Base-by-base conservation (phyloP, 2,329 filamentous ascomycete species). In the Xylariomycetidae sp. region DNA sequence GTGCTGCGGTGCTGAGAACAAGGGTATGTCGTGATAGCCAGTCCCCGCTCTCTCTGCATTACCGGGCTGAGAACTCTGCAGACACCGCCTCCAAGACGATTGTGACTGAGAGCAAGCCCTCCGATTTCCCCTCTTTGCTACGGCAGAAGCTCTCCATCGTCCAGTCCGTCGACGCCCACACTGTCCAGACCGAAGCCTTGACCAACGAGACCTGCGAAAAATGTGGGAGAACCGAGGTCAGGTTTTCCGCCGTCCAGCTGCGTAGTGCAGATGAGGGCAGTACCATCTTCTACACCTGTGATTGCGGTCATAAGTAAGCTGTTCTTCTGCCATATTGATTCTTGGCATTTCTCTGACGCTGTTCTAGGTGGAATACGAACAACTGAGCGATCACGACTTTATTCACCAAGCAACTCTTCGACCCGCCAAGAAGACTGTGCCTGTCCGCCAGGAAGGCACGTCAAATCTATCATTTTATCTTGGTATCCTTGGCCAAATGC, bases 261-360 rank as follows among this genome's bases (percentile, higher is more conserved):
- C 82, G 90, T 49, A 81, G 88, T 68, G 92, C 90, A 34, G 92
- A 98, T 59, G 90, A 96, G 76, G 92, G 92, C 40, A 86, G 82
- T 45, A 95, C 90, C 1, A 77, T 95, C 34, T 93, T 95, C 54
- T 95, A 87, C 63, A 82, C 73, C 39, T 95, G 89, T 63, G 88
- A 36, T 37, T 95, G 89, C 57, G 85, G 86, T 38, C 69, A 86
- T 62, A 89, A 84, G 82, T 89, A 74, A 49, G 79, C 60, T 22
- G 25, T 27, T 22, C 27, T 12, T 32, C 24, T 15, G 20, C 29
- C 6, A 17, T n/a, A 35, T 13, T 10, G 6, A 13, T 9, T n/a
- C 20, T 26, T 19, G 13, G 24, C n/a, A n/a, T n/a, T n/a, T 26
- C 22, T 30, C 45, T 45, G 35, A 48, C 31, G n/a, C 29, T 4